Base-by-base conservation (phyloP, 164 flowering plant genomes). In the Dillenia suffruticosa region DNA sequence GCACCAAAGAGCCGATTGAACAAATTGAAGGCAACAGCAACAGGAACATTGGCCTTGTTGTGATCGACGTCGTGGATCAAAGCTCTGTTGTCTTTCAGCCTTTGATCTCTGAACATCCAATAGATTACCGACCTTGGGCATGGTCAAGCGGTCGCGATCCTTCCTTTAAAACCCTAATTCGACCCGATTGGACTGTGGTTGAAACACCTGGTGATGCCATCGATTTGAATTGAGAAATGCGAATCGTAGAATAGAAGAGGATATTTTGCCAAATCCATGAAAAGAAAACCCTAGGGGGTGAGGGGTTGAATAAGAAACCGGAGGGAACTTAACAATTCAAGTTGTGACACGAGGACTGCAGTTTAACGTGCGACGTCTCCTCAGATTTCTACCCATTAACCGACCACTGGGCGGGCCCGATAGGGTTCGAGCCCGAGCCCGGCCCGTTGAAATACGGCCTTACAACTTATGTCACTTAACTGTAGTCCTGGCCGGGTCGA, bases 21-120 rank as follows among this genome's bases (percentile, higher is more conserved):
- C 57, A 94, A 64, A 71, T 94, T 94, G 70, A 94, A 94, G 0
- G 85, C 97, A 10, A 94, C 81, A 1, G 89, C 99, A 0, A 91
- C 82, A 0, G 99, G 88, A 2, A 74, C 90, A 54, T 88, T 81
- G 44, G 63, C 64, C 66, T 72, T 77, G 76, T 84, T 86, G 0
- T 83, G 77, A 69, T 91, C 87, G 51, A 91, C 79, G 62, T 96
- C 97, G 63, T 91, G 96, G 71, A 94, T 88, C 70, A 91, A 70
- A 0, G 96, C 96, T 97, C 99, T 91, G 60, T 94, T 94, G 76
- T 94, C 97, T 59, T 66, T 88, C 63, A 85, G 13, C 69, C 97
- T 72, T 67, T 94, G 99, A 70, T 94, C 99, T 59, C 97, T 81
- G 75, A 94, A 94, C 99, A 94, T 94, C 97, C 99, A 94, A 73